Evolutionary conservation across 179 eudicot genomes (phyloP), one percentile per base, ranked within the genome.

Genomic region (Camellia oleifera): DNA sequence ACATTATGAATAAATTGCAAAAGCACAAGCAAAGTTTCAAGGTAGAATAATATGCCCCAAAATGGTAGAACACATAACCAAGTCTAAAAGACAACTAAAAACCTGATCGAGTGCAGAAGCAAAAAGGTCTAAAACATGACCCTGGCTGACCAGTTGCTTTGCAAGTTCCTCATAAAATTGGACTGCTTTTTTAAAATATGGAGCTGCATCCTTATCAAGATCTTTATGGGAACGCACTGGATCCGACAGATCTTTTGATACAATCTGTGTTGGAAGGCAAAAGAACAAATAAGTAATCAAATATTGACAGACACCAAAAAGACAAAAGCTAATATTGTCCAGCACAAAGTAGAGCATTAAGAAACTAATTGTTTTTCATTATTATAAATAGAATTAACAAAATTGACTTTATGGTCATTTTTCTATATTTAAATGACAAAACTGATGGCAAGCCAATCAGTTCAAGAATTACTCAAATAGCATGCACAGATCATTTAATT

Each of bases 101-200:
- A 95, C 99, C 97, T 95, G 99, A 87, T 95, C 99, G 78, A 95
- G 98, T 26, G 99, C 99, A 73, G 99, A 95, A 46, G 99, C 99
- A 85, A 94, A 95, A 84, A 95, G 91, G 83, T 95, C 99, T 81
- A 95, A 85, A 23, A 95, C 91, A 81, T 95, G 99, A 73, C 99
- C 99, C 87, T 94, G 97, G 82, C 87, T 90, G 78, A 92, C 98
- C 48, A 95, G 87, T 91, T 94, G 99, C 83, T 94, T 88, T 17
- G 96, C 90, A 67, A 95, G 78, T 70, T 77, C 90, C 68, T 94
- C 99, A 76, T 94, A 95, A 87, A 91, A 94, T 64, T 91, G 90
- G 9, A 91, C 97, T 4, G 99, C 98, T 62, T 95, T 95, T 72
- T 89, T 93, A 79, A 92, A 95, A 86, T 76, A 91, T 56, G 99